phyloP scores from a whole-genome alignment of 1,284 basidiomycete species.

The Hortiboletus rubellus region DNA sequence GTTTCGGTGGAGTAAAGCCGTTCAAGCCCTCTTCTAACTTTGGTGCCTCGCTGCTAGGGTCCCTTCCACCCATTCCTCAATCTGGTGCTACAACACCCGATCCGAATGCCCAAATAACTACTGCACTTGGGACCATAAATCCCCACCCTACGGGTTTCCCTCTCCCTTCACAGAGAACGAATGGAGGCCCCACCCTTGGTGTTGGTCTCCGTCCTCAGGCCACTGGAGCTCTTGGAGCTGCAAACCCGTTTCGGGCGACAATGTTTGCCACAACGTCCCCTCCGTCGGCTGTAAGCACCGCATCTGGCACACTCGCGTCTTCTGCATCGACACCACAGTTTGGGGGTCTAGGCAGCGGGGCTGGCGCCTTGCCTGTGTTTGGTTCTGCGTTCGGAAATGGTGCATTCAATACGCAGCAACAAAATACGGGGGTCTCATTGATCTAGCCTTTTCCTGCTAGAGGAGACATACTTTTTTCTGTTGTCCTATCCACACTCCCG shows the following conservation, averaged over 20 bases:
- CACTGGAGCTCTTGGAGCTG: constrained; percentile 58
- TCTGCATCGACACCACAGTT: constrained; percentile 31
- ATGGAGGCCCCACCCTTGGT: constrained; percentile 46
- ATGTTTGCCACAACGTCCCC: constrained; percentile 41
- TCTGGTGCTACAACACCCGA: constrained; percentile 54
- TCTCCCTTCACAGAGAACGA: constrained; percentile 31
- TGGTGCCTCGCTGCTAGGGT: constrained; percentile 78
- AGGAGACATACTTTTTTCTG: background rate
- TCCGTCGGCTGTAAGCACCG: background rate
- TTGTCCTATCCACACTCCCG: background rate
- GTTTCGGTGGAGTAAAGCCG: constrained; percentile 79
- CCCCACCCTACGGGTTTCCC: constrained; percentile 31
- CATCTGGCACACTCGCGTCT: constrained; percentile 13
- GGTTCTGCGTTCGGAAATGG: constrained; percentile 15
- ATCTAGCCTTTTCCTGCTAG: constrained; percentile 31
- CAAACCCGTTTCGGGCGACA: constrained; percentile 77
- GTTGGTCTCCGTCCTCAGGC: constrained; percentile 70
- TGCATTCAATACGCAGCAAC: constrained; percentile 33
- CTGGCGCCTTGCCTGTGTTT: constrained; percentile 10
- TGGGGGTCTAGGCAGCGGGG: constrained; percentile 16
- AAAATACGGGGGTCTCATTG: constrained; percentile 38
- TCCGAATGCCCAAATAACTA: constrained; percentile 24
- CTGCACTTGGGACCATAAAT: constrained; percentile 1
- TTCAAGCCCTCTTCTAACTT: constrained; percentile 93
- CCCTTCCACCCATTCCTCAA: constrained; percentile 70